phyloP scores from a whole-genome alignment of 192 early-diverging fungal species.

The Coemansia sp. region DNA sequence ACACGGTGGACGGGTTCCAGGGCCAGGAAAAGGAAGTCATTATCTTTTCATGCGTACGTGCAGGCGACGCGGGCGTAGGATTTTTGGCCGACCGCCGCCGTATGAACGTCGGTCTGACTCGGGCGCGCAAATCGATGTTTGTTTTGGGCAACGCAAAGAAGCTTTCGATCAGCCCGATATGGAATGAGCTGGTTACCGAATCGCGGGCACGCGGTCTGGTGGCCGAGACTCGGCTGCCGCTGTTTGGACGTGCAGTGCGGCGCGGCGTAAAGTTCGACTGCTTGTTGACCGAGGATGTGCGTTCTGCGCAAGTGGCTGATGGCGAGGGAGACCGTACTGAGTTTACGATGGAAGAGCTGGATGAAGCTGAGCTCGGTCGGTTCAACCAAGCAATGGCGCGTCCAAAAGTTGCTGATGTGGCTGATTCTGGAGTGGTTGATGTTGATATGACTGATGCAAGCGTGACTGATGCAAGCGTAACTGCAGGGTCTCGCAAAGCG shows the following conservation, averaged over 20 bases:
- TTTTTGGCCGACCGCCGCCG: constrained; percentile 81
- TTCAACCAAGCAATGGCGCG: constrained; percentile 14
- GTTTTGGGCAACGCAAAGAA: constrained; percentile 72
- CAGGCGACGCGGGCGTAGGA: constrained; percentile 67
- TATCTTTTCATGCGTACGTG: constrained; percentile 91
- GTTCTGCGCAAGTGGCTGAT: constrained; percentile 2
- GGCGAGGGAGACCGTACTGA: constrained; percentile 47
- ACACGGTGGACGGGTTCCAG: constrained; percentile 97
- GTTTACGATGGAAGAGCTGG: constrained; percentile 31
- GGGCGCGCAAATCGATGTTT: constrained; percentile 81
- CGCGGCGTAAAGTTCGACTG: constrained; percentile 2
- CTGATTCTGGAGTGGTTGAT: neutral
- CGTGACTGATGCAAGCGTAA: neutral
- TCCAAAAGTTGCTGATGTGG: too few relatives aligned
- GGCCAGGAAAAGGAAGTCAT: constrained; percentile 97
- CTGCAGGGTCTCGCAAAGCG: neutral
- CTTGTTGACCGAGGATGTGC: constrained; percentile 10
- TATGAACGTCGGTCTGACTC: constrained; percentile 90
- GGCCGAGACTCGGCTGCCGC: constrained; percentile 21
- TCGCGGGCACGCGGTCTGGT: constrained; percentile 39
- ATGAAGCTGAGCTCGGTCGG: constrained; percentile 20
- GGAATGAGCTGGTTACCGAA: constrained; percentile 74
- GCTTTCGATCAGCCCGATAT: constrained; percentile 63
- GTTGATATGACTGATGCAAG: neutral
- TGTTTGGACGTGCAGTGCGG: constrained; percentile 19